These are phyloP conservation scores for Suillus fuscotomentosus DNA, from an alignment of 768 basidiomycete species.

Conservation along the genomic window DNA sequence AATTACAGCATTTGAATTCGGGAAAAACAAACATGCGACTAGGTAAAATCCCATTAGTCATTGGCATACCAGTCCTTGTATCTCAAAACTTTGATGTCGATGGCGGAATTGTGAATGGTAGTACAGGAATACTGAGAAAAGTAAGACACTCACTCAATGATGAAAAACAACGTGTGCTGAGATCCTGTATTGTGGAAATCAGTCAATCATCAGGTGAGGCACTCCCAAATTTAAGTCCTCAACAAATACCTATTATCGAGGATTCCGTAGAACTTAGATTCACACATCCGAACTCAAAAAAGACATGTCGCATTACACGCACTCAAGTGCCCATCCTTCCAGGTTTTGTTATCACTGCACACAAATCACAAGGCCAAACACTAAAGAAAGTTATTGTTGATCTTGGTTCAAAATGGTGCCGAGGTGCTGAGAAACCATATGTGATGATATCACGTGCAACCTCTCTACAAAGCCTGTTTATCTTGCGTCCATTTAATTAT, in stretches of 20 bases:
- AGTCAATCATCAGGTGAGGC: slow-evolving; percentile 3
- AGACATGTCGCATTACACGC: slow-evolving; percentile 20
- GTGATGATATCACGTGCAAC: slow-evolving; percentile 40
- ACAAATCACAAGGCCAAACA: slow-evolving; percentile 1
- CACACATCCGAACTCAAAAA: slow-evolving; percentile 12
- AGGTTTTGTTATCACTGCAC: slow-evolving; percentile 9
- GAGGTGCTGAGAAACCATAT: slow-evolving; percentile 36
- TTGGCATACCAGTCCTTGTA: slow-evolving; percentile 41
- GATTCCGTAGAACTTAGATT: too few relatives aligned
- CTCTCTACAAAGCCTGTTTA: slow-evolving; percentile 27
- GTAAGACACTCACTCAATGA: slow-evolving; percentile 23
- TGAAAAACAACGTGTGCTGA: slow-evolving; percentile 15
- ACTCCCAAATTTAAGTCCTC: slow-evolving; percentile 13
- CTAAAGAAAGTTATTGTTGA: background rate
- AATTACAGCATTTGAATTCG: slow-evolving; percentile 18
- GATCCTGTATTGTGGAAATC: slow-evolving; percentile 26
- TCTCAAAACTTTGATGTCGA: slow-evolving; percentile 37
- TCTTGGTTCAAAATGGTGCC: background rate
- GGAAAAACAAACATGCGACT: slow-evolving; percentile 18
- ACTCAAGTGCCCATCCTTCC: slow-evolving; percentile 37
- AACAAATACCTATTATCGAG: too few relatives aligned
- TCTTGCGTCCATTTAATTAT: slow-evolving; percentile 27
- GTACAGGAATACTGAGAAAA: slow-evolving; percentile 20
- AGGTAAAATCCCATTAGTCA: slow-evolving; percentile 28
- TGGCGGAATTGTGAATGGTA: slow-evolving; percentile 38